Percentiles rank a stretch among this genome's conserved stretches.
phyloP scores from a whole-genome alignment of 345 rosid species.

The Iberis pinnata region DNA sequence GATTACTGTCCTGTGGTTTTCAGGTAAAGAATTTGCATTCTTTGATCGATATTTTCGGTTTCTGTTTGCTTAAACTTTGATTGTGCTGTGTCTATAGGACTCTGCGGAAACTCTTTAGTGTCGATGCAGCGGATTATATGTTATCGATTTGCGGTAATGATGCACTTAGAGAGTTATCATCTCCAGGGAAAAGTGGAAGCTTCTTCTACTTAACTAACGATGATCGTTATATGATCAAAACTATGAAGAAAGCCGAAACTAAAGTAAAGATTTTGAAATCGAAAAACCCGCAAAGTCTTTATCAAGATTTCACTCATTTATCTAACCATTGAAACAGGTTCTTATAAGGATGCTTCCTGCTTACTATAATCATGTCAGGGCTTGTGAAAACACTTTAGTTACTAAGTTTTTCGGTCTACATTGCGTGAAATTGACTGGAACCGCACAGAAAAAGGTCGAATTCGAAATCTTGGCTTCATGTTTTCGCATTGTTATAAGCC shows the following conservation, averaged over 20 bases:
- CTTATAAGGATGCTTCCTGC: constrained; percentile 94
- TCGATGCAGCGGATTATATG: constrained; percentile 98
- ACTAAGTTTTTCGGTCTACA: constrained; percentile 92
- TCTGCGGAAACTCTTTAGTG: constrained; percentile 76
- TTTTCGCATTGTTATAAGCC: constrained; percentile 1
- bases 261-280: constrained; percentile 55
- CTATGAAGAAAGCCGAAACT: constrained; percentile 92
- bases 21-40: constrained; percentile 56
- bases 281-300: background rate
- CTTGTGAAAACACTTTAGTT: constrained; percentile 84
- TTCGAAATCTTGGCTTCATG: background rate
- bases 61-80: background rate
- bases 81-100: constrained; percentile 41
- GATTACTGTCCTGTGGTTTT: constrained; percentile 96
- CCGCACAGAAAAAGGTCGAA: constrained; percentile 72
- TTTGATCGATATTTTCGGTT: background rate
- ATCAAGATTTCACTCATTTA: constrained; percentile 5
- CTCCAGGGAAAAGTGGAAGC: constrained; percentile 98
- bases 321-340: constrained; percentile 42
- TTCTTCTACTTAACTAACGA: constrained; percentile 90
- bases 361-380: constrained; percentile 84
- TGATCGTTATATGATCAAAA: constrained; percentile 95
- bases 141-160: constrained; percentile 87
- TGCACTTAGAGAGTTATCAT: constrained; percentile 94
- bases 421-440: constrained; percentile 71